A percentile compares a stretch with the other conserved stretches of the same genome.
Conservation (phyloP, 352 stramenopile genomes). For the Thalassiosira livingstoniorum region DNA sequence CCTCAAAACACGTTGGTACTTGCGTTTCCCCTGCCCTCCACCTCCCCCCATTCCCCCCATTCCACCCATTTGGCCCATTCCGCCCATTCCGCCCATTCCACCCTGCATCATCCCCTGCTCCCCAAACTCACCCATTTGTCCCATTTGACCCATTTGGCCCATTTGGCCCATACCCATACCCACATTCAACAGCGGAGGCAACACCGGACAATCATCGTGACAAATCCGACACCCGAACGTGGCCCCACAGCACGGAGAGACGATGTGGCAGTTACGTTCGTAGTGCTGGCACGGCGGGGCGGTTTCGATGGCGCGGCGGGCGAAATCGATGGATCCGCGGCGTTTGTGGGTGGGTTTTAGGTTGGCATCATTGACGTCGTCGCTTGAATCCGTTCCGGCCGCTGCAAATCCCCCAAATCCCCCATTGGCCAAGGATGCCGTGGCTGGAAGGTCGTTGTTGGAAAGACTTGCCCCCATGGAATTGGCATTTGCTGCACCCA, state of each 20-base stretch:
- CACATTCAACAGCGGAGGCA: conserved; percentile 60
- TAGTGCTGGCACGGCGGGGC: conserved; percentile 77
- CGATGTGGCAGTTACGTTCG: conserved; percentile 78
- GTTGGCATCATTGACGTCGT: too few relatives aligned
- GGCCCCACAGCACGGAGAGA: conserved; percentile 76
- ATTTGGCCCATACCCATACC: conserved; percentile 38
- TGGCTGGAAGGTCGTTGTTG: neutral
- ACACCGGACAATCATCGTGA: conserved; percentile 79
- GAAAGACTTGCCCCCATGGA: neutral
- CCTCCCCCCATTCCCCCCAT: neutral
- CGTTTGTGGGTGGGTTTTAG: too few relatives aligned
- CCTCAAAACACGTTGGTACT: conserved; percentile 34
- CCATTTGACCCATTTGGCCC: neutral
- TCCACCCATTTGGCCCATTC: neutral
- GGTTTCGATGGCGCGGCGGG: conserved; percentile 50
- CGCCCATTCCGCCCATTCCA: neutral
- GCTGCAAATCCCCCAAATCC: neutral
- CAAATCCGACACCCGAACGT: conserved; percentile 82
- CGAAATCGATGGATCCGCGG: conserved; percentile 21
- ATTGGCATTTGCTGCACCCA: too few relatives aligned
- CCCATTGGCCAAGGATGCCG: neutral
- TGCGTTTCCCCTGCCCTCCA: conserved; percentile 2
- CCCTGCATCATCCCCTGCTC: neutral
- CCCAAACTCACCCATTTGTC: neutral
- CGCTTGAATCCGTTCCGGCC: too few relatives aligned